Evolutionary conservation across 2,329 filamentous ascomycete genomes (phyloP).

Genomic region (Hypoxylon sp.): DNA sequence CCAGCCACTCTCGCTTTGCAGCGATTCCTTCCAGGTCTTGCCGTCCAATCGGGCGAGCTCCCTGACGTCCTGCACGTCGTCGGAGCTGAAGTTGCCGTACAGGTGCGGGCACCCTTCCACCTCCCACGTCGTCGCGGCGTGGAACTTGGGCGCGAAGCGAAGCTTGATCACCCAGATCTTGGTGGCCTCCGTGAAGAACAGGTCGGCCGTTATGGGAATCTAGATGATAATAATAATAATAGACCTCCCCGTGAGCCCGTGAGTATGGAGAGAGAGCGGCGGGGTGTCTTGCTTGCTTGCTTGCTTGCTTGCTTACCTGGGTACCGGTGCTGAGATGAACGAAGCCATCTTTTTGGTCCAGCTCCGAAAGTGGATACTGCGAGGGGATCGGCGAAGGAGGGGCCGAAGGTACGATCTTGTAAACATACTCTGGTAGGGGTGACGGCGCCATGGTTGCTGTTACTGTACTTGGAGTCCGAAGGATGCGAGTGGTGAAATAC

Average conservation of each 20-base stretch:
- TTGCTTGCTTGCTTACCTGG: constrained; percentile 53
- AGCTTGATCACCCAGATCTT: constrained; percentile 55
- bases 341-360: constrained; percentile 68
- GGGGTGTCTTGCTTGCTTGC: not conserved
- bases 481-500: not conserved
- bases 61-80: constrained; percentile 58
- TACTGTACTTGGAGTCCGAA: not conserved
- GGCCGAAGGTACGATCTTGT: constrained; percentile 66
- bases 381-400: constrained; percentile 63
- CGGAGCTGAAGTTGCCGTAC: constrained; percentile 64
- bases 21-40: constrained; percentile 57
- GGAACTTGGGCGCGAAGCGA: constrained; percentile 54
- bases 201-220: constrained; percentile 45
- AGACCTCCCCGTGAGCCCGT: constrained; percentile 1
- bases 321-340: constrained; percentile 66
- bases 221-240: too few species aligned
- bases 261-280: not conserved
- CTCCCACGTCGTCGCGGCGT: constrained; percentile 62
- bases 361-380: constrained; percentile 64
- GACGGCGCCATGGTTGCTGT: constrained; percentile 36
- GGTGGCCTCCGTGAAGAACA: constrained; percentile 43
- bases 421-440: constrained; percentile 57
- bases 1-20: constrained; percentile 52
- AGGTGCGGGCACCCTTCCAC: constrained; percentile 63
- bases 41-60: constrained; percentile 56